A percentile compares a stretch with the other conserved stretches of the same genome.
Evolutionary conservation across 768 basidiomycete species (phyloP).

Genomic region (Boletus vinaceobasis): DNA sequence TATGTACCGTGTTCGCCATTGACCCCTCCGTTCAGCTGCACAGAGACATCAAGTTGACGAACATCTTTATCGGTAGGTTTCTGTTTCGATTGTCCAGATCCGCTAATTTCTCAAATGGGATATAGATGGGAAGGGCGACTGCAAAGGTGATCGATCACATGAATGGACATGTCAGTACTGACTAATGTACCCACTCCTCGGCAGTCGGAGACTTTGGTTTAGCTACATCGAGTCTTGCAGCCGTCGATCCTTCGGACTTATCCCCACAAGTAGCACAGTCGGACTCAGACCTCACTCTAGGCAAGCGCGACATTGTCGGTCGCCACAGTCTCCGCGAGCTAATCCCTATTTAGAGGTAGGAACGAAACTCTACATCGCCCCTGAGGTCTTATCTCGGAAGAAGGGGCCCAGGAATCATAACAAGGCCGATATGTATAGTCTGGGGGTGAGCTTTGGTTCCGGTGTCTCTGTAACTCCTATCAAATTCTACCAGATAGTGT

Average conservation of each 20-base stretch:
- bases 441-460: slow-evolving; percentile 60
- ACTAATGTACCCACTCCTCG: neutral
- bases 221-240: slow-evolving; percentile 77
- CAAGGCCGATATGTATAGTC: slow-evolving; percentile 93
- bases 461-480: neutral
- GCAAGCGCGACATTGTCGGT: slow-evolving; percentile 32
- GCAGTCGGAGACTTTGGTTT: slow-evolving; percentile 91
- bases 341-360: slow-evolving; percentile 65
- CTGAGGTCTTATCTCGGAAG: slow-evolving; percentile 72
- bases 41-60: slow-evolving; percentile 88
- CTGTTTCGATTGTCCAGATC: neutral
- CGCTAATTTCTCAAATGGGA: neutral
- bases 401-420: slow-evolving; percentile 69
- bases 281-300: slow-evolving; percentile 74
- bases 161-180: neutral
- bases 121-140: slow-evolving; percentile 76
- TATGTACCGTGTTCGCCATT: neutral
- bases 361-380: slow-evolving; percentile 89
- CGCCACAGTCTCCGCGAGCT: neutral
- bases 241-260: slow-evolving; percentile 71
- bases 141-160: slow-evolving; percentile 52
- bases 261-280: slow-evolving; percentile 41
- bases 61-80: slow-evolving; percentile 86
- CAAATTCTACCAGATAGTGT: slow-evolving; percentile 64
- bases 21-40: slow-evolving; percentile 49